Percentiles rank a stretch among this genome's conserved stretches.
Evolutionary conservation across 148 eudicot species (phyloP).

Genomic region (Camellia sinensis): DNA sequence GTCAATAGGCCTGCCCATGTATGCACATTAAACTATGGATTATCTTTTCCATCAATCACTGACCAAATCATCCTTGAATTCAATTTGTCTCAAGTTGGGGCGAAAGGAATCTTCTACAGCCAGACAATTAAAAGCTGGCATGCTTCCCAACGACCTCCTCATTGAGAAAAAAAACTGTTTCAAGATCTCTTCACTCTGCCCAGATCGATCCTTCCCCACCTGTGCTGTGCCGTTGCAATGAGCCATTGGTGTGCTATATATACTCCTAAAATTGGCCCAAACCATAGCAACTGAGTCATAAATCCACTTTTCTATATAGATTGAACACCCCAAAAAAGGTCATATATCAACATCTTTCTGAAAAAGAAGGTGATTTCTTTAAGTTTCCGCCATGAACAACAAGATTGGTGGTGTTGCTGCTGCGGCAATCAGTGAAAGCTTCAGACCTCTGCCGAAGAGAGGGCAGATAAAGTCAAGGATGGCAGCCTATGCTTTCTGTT

Average conservation of each 20-base stretch:
- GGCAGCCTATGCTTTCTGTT: constrained; percentile 43
- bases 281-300: constrained; percentile 1
- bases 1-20: background rate
- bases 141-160: constrained; percentile 3
- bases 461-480: constrained; percentile 53
- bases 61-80: constrained; percentile 7
- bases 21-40: background rate
- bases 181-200: background rate
- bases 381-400: constrained; percentile 23
- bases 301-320: background rate
- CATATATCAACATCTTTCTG: background rate
- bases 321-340: background rate
- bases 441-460: constrained; percentile 41
- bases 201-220: background rate
- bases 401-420: constrained; percentile 22
- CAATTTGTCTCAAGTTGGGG: constrained; percentile 4
- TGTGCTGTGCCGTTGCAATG: background rate
- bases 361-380: constrained; percentile 7
- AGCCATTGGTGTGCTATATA: constrained; percentile 8
- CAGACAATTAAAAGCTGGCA: constrained; percentile 18
- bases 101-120: background rate
- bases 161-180: background rate
- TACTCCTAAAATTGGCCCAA: background rate
- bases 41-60: background rate
- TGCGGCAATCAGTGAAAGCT: constrained; percentile 20